Evolutionary conservation across 2,329 filamentous ascomycete species (phyloP).

Genomic region (Emergomyces pasteurianus): DNA sequence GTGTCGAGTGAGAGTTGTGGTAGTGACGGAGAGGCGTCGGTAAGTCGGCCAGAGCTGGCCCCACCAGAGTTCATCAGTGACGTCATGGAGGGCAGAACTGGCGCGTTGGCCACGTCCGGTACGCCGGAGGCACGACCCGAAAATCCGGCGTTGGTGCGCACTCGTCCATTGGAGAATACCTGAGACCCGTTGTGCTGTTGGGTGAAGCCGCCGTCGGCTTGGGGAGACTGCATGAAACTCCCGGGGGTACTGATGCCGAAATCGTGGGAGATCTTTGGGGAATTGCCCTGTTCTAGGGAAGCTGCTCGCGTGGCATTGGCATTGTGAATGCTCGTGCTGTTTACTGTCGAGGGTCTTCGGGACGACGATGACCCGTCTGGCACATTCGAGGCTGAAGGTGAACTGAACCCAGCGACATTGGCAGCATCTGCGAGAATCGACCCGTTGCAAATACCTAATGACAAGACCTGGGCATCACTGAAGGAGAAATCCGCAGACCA

Average conservation of each 20-base stretch:
- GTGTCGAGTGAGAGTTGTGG: slow-evolving; percentile 35
- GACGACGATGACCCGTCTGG: slow-evolving; percentile 27
- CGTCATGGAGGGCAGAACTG: slow-evolving; percentile 37
- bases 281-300: slow-evolving; percentile 50
- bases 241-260: slow-evolving; percentile 48
- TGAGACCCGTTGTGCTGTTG: slow-evolving; percentile 15
- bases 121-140: slow-evolving; percentile 42
- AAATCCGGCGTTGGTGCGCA: slow-evolving; percentile 45
- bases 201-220: slow-evolving; percentile 26
- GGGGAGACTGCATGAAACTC: slow-evolving; percentile 51
- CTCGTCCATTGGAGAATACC: slow-evolving; percentile 26
- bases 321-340: slow-evolving; percentile 34
- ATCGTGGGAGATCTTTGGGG: slow-evolving; percentile 53
- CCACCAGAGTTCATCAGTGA: slow-evolving; percentile 35
- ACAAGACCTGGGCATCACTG: slow-evolving; percentile 58
- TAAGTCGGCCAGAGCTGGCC: background rate
- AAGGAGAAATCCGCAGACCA: slow-evolving; percentile 72
- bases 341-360: slow-evolving; percentile 38
- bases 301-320: slow-evolving; percentile 40
- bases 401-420: slow-evolving; percentile 48
- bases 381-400: slow-evolving; percentile 35
- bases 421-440: slow-evolving; percentile 47
- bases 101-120: slow-evolving; percentile 41
- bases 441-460: slow-evolving; percentile 68
- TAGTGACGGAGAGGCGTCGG: slow-evolving; percentile 24